Evolutionary conservation across 1,284 basidiomycete genomes (phyloP).

Genomic region (Cutaneotrichosporon sp.): DNA sequence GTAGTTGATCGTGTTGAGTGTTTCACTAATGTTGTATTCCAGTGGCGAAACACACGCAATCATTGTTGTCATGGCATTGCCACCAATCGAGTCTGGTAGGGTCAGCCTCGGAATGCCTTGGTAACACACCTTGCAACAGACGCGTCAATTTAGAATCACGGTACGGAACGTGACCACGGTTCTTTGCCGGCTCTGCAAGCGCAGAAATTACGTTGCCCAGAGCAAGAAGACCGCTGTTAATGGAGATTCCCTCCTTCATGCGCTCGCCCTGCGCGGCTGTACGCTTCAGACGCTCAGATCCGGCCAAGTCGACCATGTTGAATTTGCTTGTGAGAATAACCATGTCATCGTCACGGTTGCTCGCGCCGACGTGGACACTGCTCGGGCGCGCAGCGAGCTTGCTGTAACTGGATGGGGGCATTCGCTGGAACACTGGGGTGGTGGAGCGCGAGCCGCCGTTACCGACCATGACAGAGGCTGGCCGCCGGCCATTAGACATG

Average conservation of each 20-base stretch:
- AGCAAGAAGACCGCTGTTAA: slow-evolving; percentile 93
- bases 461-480: slow-evolving; percentile 14
- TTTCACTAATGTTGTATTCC: slow-evolving; percentile 92
- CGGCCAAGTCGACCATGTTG: slow-evolving; percentile 96
- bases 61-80: slow-evolving; percentile 97
- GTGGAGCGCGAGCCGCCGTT: slow-evolving; percentile 14
- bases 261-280: slow-evolving; percentile 90
- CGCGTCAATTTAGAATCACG: slow-evolving; percentile 96
- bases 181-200: slow-evolving; percentile 77
- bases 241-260: slow-evolving; percentile 93
- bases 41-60: slow-evolving; percentile 91
- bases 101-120: background rate
- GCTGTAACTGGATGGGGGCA: slow-evolving; percentile 17
- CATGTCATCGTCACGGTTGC: slow-evolving; percentile 65
- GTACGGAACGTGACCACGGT: slow-evolving; percentile 74
- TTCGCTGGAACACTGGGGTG: slow-evolving; percentile 15
- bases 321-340: slow-evolving; percentile 89
- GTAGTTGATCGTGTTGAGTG: slow-evolving; percentile 95
- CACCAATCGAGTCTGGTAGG: slow-evolving; percentile 78
- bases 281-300: slow-evolving; percentile 91
- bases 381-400: slow-evolving; percentile 54
- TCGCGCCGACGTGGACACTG: slow-evolving; percentile 53
- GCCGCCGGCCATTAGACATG: slow-evolving; percentile 21
- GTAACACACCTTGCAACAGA: slow-evolving; percentile 59
- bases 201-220: slow-evolving; percentile 98